Percentiles rank a stretch among this genome's conserved stretches.
Conservation (phyloP, 768 basidiomycete genomes). For the Porphyrellus cyaneotinctus region DNA sequence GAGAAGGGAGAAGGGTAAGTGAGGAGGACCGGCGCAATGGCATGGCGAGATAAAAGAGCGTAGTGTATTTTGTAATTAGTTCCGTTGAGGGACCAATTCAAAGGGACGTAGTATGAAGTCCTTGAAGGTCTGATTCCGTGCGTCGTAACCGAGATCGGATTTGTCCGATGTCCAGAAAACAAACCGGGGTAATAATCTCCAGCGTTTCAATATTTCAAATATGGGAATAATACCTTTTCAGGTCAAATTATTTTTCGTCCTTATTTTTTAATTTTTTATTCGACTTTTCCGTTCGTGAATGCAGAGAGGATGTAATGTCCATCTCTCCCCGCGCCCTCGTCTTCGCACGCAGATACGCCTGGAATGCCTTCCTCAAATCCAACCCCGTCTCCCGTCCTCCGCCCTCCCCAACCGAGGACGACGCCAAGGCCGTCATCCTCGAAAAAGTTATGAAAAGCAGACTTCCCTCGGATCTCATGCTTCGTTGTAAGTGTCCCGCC, state of each 20-base stretch:
- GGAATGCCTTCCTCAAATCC: constrained; percentile 25
- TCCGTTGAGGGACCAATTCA: constrained; percentile 42
- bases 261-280: constrained; percentile 13
- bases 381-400: not conserved
- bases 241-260: constrained; percentile 20
- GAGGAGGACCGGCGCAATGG: constrained; percentile 34
- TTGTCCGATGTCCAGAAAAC: constrained; percentile 21
- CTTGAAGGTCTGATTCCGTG: constrained; percentile 25
- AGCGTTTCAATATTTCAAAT: constrained; percentile 21
- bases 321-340: not conserved
- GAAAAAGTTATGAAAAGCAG: constrained; percentile 86
- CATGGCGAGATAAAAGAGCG: constrained; percentile 49
- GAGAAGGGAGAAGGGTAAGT: constrained; percentile 22
- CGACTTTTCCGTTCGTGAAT: constrained; percentile 20
- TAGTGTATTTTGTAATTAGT: constrained; percentile 45
- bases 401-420: constrained; percentile 52
- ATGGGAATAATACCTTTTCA: not conserved
- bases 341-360: constrained; percentile 19
- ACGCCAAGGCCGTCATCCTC: constrained; percentile 68
- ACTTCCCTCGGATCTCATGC: constrained; percentile 84
- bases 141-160: constrained; percentile 23
- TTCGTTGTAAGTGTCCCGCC: constrained; percentile 67
- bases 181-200: constrained; percentile 17
- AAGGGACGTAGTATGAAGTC: constrained; percentile 28
- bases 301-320: constrained; percentile 40